A percentile compares a stretch with the other conserved stretches of the same genome.
phyloP scores from a whole-genome alignment of 257 asterid species.

The Solanum arcanum region DNA sequence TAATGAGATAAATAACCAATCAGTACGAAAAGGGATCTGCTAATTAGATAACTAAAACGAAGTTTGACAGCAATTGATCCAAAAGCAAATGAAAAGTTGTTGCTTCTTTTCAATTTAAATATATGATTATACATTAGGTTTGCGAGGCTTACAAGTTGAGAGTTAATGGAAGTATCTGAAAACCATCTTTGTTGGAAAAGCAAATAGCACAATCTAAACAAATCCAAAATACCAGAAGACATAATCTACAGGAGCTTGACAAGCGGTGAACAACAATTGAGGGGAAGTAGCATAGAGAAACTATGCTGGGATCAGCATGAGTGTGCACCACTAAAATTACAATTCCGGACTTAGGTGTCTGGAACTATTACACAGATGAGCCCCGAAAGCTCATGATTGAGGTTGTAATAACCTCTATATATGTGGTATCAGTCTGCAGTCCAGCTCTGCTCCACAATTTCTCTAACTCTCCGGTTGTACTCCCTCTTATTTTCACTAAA shows the following conservation, averaged over 20 bases:
- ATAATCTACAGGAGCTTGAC: slow-evolving; percentile 19
- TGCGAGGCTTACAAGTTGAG: not conserved
- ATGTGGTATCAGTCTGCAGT: slow-evolving; percentile 46
- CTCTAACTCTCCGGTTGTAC: slow-evolving; percentile 69
- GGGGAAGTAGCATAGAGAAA: slow-evolving; percentile 3
- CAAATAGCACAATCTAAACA: not conserved
- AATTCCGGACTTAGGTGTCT: not conserved
- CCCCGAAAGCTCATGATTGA: slow-evolving; percentile 1
- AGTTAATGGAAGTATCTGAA: not conserved
- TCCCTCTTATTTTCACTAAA: slow-evolving; percentile 76
- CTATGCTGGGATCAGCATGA: slow-evolving; percentile 4
- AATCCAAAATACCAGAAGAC: slow-evolving; percentile 5
- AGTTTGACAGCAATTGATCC: not conserved
- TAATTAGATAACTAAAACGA: not conserved
- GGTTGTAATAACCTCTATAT: not conserved
- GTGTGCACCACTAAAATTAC: slow-evolving; percentile 1
- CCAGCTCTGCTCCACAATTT: slow-evolving; percentile 87
- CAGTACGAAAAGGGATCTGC: not conserved
- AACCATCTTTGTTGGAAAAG: not conserved
- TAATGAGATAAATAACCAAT: not conserved
- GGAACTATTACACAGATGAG: slow-evolving; percentile 12
- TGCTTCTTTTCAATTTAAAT: not conserved
- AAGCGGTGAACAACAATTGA: slow-evolving; percentile 2
- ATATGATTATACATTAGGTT: not conserved
- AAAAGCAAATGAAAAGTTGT: not conserved